Percentiles rank a stretch among this genome's conserved stretches.
These are phyloP conservation scores for Stramenopiles sp. DNA, from an alignment of 352 stramenopile species.

Conservation along the genomic window DNA sequence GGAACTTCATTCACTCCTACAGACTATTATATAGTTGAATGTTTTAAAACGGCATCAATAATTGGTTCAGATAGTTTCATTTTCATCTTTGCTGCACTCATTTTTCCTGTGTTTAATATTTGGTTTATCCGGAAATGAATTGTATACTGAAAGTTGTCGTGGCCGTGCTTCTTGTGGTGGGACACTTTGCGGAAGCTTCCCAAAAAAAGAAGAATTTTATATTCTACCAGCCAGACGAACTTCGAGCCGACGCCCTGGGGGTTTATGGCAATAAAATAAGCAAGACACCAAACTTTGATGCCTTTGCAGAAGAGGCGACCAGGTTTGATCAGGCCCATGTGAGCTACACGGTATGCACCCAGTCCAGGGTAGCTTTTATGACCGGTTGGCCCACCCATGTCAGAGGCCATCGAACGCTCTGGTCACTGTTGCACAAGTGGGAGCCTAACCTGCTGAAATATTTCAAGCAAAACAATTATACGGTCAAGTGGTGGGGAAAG, in stretches of 20 bases:
- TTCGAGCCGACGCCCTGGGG: background rate
- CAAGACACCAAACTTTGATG: constrained; percentile 13
- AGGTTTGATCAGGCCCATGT: constrained; percentile 5
- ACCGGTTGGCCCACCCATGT: constrained; percentile 19
- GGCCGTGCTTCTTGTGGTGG: too few species aligned
- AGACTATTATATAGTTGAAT: too few species aligned
- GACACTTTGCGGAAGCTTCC: too few species aligned
- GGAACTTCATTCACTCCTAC: too few species aligned
- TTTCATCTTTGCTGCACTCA: too few species aligned
- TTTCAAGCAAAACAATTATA: constrained; percentile 16
- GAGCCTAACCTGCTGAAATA: constrained; percentile 19
- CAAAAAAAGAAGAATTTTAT: too few species aligned
- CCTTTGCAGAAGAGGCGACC: background rate
- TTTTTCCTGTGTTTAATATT: too few species aligned
- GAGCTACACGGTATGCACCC: constrained; percentile 16
- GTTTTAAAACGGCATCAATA: too few species aligned
- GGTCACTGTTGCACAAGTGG: constrained; percentile 14
- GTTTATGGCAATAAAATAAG: background rate
- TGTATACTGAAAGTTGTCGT: too few species aligned
- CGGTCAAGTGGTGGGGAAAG: constrained; percentile 14
- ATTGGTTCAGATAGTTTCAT: too few species aligned
- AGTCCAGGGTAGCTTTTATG: constrained; percentile 18
- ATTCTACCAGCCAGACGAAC: constrained; percentile 5
- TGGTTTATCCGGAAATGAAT: too few species aligned
- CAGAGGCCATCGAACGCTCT: constrained; percentile 16